These are phyloP conservation scores for Rhynchosporium agropyri DNA, from an alignment of 2,329 filamentous ascomycete species.

Conservation along the genomic window DNA sequence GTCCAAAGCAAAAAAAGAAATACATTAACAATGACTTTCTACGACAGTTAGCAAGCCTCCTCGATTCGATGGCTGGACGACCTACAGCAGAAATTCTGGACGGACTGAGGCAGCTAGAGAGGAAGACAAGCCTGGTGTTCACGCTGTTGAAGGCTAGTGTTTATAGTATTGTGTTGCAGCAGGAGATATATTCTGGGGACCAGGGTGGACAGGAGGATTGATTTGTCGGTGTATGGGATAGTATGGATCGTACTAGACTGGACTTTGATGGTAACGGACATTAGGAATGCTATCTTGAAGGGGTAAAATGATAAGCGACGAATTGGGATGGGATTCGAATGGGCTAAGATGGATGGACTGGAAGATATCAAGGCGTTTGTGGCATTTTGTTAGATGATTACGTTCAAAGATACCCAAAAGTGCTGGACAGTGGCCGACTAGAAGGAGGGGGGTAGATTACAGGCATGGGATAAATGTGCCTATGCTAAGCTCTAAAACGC, in stretches of 20 bases:
- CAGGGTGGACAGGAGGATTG: slow-evolving; percentile 44
- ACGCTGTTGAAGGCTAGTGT: slow-evolving; percentile 97
- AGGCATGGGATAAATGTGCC: slow-evolving; percentile 15
- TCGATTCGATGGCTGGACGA: slow-evolving; percentile 65
- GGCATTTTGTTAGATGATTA: slow-evolving; percentile 4
- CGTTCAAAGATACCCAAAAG: slow-evolving; percentile 30
- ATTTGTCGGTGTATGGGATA: neutral
- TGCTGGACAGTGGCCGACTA: neutral
- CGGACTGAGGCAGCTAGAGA: slow-evolving; percentile 81
- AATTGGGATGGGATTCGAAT: too few species aligned
- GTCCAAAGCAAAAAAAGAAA: neutral
- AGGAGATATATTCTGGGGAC: slow-evolving; percentile 81
- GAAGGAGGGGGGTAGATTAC: slow-evolving; percentile 22
- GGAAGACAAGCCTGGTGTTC: slow-evolving; percentile 93
- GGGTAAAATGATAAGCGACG: neutral
- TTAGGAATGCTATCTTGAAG: neutral
- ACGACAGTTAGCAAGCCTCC: slow-evolving; percentile 58
- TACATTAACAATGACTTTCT: neutral
- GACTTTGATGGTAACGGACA: neutral
- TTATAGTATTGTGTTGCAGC: slow-evolving; percentile 97
- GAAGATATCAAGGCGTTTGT: slow-evolving; percentile 28
- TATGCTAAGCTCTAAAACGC: slow-evolving; percentile 31
- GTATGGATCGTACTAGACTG: neutral
- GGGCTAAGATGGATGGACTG: neutral
- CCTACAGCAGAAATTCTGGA: slow-evolving; percentile 84